These are phyloP conservation scores for Kodamaea nitidulidarum DNA, from an alignment of 805 yeast species.

Conservation along the genomic window DNA sequence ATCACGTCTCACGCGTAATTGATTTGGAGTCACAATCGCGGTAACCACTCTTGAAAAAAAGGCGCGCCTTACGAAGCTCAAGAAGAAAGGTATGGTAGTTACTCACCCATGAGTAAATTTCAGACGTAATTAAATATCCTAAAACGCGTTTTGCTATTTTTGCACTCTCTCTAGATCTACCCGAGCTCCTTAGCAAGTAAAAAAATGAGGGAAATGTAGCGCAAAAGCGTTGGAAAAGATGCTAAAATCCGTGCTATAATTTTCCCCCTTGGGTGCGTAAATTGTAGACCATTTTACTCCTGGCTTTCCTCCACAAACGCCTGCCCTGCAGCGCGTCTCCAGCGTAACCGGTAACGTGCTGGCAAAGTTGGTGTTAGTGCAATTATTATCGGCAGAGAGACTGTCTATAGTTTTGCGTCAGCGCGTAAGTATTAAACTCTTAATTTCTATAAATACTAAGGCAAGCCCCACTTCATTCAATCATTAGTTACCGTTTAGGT, in stretches of 20 bases:
- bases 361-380: not conserved
- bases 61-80: not conserved
- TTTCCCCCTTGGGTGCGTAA: slow-evolving; percentile 11
- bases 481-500: slow-evolving; percentile 3
- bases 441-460: slow-evolving; percentile 6
- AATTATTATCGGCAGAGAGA: not conserved
- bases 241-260: slow-evolving; percentile 5
- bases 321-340: not conserved
- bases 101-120: not conserved
- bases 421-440: not conserved
- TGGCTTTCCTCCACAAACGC: slow-evolving; percentile 3
- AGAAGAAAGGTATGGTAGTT: not conserved
- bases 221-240: slow-evolving; percentile 5
- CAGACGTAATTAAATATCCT: not conserved
- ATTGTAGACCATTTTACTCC: not conserved
- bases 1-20: not conserved
- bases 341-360: not conserved
- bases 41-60: too few relatives aligned
- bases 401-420: too few relatives aligned
- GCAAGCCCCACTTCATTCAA: not conserved
- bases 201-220: not conserved
- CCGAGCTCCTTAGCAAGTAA: not conserved
- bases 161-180: not conserved
- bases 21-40: not conserved
- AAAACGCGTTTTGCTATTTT: not conserved